These are phyloP conservation scores for Furcasterigmium furcatum DNA, from an alignment of 2,329 filamentous ascomycete genomes.

Conservation along the genomic window DNA sequence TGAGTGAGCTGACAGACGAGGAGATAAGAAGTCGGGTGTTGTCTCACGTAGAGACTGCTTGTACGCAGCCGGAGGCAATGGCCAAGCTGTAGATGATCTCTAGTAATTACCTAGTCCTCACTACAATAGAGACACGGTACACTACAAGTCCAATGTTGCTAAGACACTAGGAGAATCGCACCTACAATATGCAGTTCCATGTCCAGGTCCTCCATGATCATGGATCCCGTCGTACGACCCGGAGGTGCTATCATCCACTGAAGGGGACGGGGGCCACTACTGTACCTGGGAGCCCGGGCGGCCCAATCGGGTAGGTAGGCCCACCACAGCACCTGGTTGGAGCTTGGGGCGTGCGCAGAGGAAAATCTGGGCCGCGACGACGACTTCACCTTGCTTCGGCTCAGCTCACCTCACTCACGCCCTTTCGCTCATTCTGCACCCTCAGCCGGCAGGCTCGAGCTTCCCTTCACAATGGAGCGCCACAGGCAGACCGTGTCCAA, in stretches of 20 bases:
- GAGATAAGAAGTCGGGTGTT: constrained; percentile 37
- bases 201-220: not conserved
- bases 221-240: not conserved
- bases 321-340: no score
- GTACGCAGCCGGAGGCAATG: constrained; percentile 14
- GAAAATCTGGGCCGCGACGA: not conserved
- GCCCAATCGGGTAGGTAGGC: no score
- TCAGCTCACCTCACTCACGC: not conserved
- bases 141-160: no score
- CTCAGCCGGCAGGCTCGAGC: not conserved
- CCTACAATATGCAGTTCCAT: no score
- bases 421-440: constrained; percentile 1
- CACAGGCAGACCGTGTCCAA: constrained; percentile 44
- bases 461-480: constrained; percentile 39
- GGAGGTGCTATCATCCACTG: no score
- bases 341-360: no score
- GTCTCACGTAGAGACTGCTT: constrained; percentile 15
- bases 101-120: no score
- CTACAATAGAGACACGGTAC: no score
- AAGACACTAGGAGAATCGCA: no score
- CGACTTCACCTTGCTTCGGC: no score
- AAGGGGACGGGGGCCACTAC: no score
- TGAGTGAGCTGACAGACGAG: constrained; percentile 40
- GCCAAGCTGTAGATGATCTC: constrained; percentile 24
- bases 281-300: no score